phyloP scores from a whole-genome alignment of 1,284 basidiomycete species.

The Chiua sp. region DNA sequence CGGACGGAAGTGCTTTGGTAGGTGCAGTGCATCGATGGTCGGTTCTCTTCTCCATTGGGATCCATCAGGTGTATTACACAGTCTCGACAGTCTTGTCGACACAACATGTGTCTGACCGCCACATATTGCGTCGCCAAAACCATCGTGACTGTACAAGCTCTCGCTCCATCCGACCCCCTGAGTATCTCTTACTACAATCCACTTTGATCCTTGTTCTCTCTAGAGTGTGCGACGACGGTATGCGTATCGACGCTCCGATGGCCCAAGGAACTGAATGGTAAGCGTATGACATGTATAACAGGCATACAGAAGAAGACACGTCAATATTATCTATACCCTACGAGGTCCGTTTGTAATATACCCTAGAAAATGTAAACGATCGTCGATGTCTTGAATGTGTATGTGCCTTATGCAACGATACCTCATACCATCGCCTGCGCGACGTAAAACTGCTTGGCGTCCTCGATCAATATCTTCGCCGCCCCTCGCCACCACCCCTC shows the following conservation, averaged over 20 bases:
- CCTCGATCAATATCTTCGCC: conserved; percentile 58
- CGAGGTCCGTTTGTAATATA: background rate
- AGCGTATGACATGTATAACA: no score
- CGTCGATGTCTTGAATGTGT: background rate
- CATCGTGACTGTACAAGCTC: background rate
- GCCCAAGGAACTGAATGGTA: no score
- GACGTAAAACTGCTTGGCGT: conserved; percentile 59
- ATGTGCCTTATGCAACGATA: background rate
- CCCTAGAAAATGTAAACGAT: background rate
- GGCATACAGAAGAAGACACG: background rate
- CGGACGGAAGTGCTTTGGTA: no score
- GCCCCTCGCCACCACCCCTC: conserved; percentile 62
- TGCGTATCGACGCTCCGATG: no score
- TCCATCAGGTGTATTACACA: no score
- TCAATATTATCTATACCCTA: background rate
- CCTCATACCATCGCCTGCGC: conserved; percentile 35
- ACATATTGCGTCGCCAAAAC: background rate
- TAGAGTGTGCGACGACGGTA: no score
- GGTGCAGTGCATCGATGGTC: no score
- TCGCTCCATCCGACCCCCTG: background rate
- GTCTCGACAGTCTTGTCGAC: background rate
- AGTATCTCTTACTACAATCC: no score
- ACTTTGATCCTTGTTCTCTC: no score
- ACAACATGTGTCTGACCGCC: background rate
- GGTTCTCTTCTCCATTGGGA: no score